A percentile compares a stretch with the other conserved stretches of the same genome.
Evolutionary conservation across 352 stramenopile genomes (phyloP).

Genomic region (Globisporangium cylindrosporum): DNA sequence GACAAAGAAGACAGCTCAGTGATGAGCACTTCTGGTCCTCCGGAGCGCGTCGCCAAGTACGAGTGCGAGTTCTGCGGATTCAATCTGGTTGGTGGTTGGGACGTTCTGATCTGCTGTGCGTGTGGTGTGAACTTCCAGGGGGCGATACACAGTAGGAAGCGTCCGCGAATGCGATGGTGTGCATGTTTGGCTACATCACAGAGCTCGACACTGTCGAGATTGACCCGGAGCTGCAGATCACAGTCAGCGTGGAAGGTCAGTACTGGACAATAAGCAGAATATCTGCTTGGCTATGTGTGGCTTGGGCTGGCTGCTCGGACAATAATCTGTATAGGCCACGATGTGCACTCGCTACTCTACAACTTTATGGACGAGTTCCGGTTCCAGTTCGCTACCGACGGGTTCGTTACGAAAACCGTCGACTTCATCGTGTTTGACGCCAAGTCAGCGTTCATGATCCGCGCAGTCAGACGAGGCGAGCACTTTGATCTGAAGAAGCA

Average conservation of each 20-base stretch:
- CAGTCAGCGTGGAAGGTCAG: neutral
- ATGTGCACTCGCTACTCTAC: conserved; percentile 59
- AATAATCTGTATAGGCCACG: conserved; percentile 25
- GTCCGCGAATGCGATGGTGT: neutral
- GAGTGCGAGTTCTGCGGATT: neutral
- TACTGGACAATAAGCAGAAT: neutral
- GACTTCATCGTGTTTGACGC: neutral
- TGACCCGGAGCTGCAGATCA: neutral
- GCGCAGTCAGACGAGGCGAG: neutral
- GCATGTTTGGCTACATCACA: conserved; percentile 1
- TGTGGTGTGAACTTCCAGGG: neutral
- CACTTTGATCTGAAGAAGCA: conserved; percentile 1
- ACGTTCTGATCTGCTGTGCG: neutral
- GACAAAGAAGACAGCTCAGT: neutral
- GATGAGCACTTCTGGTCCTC: neutral
- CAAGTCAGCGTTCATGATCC: neutral
- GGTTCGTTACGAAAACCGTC: neutral
- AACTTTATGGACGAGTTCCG: conserved; percentile 5
- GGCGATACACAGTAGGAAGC: neutral
- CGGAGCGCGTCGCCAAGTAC: neutral
- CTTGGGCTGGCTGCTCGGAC: neutral
- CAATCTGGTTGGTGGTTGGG: neutral
- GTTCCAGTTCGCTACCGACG: neutral
- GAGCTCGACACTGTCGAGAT: neutral
- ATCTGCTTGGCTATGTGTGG: neutral